These are phyloP conservation scores for Deinandra increscens DNA, from an alignment of 129 eudicot genomes.

Conservation along the genomic window DNA sequence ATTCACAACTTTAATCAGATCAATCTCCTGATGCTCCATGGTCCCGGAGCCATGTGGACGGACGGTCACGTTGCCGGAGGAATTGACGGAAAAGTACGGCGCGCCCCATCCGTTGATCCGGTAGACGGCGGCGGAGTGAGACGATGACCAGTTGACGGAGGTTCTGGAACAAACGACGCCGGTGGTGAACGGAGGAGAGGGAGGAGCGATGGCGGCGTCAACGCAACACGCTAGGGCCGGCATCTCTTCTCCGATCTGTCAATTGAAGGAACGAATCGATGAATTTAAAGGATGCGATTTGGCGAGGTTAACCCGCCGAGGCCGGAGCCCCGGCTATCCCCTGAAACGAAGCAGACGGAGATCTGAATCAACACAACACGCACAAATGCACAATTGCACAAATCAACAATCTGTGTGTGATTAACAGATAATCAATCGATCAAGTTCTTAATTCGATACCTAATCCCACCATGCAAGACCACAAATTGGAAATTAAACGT, in stretches of 20 bases:
- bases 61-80: slow-evolving; percentile 66
- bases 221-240: slow-evolving; percentile 72
- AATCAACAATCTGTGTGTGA: no score
- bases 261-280: slow-evolving; percentile 46
- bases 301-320: slow-evolving; percentile 91
- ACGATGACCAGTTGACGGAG: background rate
- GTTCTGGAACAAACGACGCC: no score
- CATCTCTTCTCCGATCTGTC: slow-evolving; percentile 59
- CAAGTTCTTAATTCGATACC: slow-evolving; percentile 22
- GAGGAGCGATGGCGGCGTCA: slow-evolving; percentile 62
- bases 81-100: slow-evolving; percentile 77
- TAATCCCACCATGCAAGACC: slow-evolving; percentile 66
- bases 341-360: slow-evolving; percentile 86
- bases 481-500: slow-evolving; percentile 36
- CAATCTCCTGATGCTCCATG: slow-evolving; percentile 77
- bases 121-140: slow-evolving; percentile 54
- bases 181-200: slow-evolving; percentile 53
- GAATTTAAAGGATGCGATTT: slow-evolving; percentile 31
- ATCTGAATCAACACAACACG: slow-evolving; percentile 32
- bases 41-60: slow-evolving; percentile 68
- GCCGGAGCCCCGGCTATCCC: slow-evolving; percentile 99
- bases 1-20: slow-evolving; percentile 76
- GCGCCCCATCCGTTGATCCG: slow-evolving; percentile 79
- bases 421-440: slow-evolving; percentile 26
- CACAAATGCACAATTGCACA: no score